Evolutionary conservation across 1,139 yeast genomes (phyloP).

Genomic region (Suhomyces taliae): DNA sequence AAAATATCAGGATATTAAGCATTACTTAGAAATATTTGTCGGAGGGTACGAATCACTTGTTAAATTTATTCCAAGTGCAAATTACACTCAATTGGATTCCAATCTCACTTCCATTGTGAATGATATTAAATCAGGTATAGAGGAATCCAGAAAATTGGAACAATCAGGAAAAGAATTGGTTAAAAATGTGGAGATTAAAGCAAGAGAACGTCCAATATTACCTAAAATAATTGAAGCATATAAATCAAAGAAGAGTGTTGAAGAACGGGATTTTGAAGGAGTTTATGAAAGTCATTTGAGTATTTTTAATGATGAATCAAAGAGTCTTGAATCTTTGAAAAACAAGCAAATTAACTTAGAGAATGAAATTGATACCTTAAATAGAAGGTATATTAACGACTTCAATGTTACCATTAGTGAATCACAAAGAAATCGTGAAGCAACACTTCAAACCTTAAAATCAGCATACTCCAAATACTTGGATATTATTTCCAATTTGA

Average conservation of each 20-base stretch:
- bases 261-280: slow-evolving; percentile 31
- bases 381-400: slow-evolving; percentile 33
- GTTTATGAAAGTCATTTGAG: slow-evolving; percentile 39
- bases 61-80: slow-evolving; percentile 52
- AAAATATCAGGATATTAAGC: slow-evolving; percentile 46
- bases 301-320: slow-evolving; percentile 42
- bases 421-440: slow-evolving; percentile 41
- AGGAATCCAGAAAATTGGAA: slow-evolving; percentile 28
- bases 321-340: slow-evolving; percentile 37
- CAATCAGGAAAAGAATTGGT: slow-evolving; percentile 40
- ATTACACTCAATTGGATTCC: slow-evolving; percentile 42
- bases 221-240: slow-evolving; percentile 46
- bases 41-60: slow-evolving; percentile 44
- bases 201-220: slow-evolving; percentile 49
- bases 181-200: slow-evolving; percentile 43
- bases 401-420: slow-evolving; percentile 21
- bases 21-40: slow-evolving; percentile 44
- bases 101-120: slow-evolving; percentile 35
- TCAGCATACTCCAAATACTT: slow-evolving; percentile 51
- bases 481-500: slow-evolving; percentile 59
- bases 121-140: slow-evolving; percentile 37
- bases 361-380: slow-evolving; percentile 40
- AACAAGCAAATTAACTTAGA: slow-evolving; percentile 46
- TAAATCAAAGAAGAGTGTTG: slow-evolving; percentile 27
- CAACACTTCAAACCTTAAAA: slow-evolving; percentile 55